These are phyloP conservation scores for Helicostylum pulchrum DNA, from an alignment of 192 early-diverging fungal genomes.

Conservation along the genomic window DNA sequence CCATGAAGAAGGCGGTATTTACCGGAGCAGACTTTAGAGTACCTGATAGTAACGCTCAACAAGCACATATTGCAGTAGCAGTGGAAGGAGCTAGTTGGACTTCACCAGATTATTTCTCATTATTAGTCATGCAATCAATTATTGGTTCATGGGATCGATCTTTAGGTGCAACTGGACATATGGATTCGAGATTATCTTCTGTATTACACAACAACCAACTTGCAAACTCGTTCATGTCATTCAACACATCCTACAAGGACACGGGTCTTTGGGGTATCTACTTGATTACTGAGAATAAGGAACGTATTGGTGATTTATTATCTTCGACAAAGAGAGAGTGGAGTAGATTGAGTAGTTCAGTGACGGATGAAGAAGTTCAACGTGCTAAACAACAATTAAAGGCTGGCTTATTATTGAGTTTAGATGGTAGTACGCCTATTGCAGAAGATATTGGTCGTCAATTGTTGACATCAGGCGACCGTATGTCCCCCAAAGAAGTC, in stretches of 20 bases:
- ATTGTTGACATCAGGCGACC: constrained; percentile 87
- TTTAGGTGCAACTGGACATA: constrained; percentile 82
- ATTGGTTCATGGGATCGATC: constrained; percentile 97
- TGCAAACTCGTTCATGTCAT: constrained; percentile 98
- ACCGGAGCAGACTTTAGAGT: constrained; percentile 83
- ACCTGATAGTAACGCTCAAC: constrained; percentile 76
- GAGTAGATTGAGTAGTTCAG: constrained; percentile 78
- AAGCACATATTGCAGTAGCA: constrained; percentile 95
- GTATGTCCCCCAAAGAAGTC: constrained; percentile 85
- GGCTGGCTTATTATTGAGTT: constrained; percentile 82
- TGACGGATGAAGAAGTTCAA: constrained; percentile 90
- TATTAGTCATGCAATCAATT: constrained; percentile 93
- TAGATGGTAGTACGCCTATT: constrained; percentile 93
- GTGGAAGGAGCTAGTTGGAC: constrained; percentile 97
- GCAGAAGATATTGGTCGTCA: constrained; percentile 98
- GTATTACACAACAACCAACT: constrained; percentile 79
- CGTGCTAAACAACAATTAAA: constrained; percentile 99
- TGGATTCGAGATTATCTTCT: constrained; percentile 82
- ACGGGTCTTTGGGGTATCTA: constrained; percentile 98
- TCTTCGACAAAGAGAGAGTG: constrained; percentile 92
- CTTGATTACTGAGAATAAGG: constrained; percentile 79
- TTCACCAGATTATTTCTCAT: constrained; percentile 91
- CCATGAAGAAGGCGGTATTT: constrained; percentile 70
- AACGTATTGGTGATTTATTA: constrained; percentile 81
- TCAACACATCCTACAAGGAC: constrained; percentile 98